phyloP scores from a whole-genome alignment of 371 early-diverging fungal species.

The Syncephalastrum contaminatum region DNA sequence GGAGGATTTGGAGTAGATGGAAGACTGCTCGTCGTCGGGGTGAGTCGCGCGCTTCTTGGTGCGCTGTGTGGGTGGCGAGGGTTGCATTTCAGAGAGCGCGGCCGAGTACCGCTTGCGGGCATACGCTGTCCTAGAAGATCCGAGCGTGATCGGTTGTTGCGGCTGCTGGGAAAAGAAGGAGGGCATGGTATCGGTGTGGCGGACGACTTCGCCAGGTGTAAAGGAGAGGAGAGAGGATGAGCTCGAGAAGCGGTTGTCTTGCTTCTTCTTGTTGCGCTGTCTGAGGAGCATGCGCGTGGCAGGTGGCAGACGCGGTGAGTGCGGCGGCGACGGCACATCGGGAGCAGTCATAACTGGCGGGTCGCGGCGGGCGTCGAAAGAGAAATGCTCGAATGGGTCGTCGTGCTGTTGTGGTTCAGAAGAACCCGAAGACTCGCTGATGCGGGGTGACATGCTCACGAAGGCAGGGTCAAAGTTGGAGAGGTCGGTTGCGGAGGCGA shows the following conservation, averaged over 20 bases:
- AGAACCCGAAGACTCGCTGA: slow-evolving; percentile 27
- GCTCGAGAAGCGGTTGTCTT: slow-evolving; percentile 20
- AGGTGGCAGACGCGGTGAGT: background rate
- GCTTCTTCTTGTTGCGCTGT: slow-evolving; percentile 9
- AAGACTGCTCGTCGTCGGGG: slow-evolving; percentile 1
- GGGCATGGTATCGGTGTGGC: slow-evolving; percentile 24
- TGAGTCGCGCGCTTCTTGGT: background rate
- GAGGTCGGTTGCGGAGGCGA: slow-evolving; percentile 51
- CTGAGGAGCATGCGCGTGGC: slow-evolving; percentile 9
- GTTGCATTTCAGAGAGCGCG: slow-evolving; percentile 14
- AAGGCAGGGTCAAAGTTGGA: slow-evolving; percentile 66
- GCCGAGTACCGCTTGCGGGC: slow-evolving; percentile 34
- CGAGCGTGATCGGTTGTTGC: background rate
- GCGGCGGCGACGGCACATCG: background rate
- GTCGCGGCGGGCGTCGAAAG: slow-evolving; percentile 20
- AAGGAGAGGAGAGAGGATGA: slow-evolving; percentile 25
- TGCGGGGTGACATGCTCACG: slow-evolving; percentile 53
- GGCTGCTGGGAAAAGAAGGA: slow-evolving; percentile 10
- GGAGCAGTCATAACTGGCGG: slow-evolving; percentile 1
- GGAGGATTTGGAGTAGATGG: slow-evolving; percentile 16
- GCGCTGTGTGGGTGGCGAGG: background rate
- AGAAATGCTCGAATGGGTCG: slow-evolving; percentile 35
- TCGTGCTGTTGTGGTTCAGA: background rate
- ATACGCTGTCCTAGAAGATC: slow-evolving; percentile 1
- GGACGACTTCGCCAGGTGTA: slow-evolving; percentile 18